Base-by-base conservation (phyloP, 2,329 filamentous ascomycete genomes). In the Akanthomyces uredinophilus region DNA sequence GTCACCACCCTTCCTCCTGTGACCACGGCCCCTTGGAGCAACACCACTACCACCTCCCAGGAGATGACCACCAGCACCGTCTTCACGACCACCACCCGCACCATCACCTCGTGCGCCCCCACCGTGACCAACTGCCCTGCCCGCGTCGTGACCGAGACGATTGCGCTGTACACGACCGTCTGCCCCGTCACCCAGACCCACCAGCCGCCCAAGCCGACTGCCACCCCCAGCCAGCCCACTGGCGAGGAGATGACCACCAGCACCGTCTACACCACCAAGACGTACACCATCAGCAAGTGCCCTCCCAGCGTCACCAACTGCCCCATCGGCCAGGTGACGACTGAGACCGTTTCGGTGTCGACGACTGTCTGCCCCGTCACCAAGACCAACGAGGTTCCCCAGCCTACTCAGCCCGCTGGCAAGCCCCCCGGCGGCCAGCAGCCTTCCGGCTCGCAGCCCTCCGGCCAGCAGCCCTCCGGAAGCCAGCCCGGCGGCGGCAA, bases 251-350 rank as follows among this genome's bases (percentile, higher is more conserved):
- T 62, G 60, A 65, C 63, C 13, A 66, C 64, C 53, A 65, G 59
- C 58, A 66, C 59, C 44, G 59, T 65, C 44, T 65, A 62, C 52
- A 52, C 57, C n/a, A 66, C 65, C 24, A 61, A 24, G 49, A 62
- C 60, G n/a, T 65, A 65, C 53, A 66, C 65, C 18, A 60, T 66
- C 43, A 65, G 63, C 14, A 62, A 56, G 18, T 66, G 65, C 54
- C 58, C 63, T n/a, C 61, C 64, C 24, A 60, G 22, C 14, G 60
- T 65, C 46, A 62, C 63, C 16, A 46, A 65, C 60, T 66, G 65
- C 61, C 65, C 64, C 37, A 56, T 60, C 44, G 61, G 65, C 32
- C 55, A 63, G 1, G 62, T 65, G 5, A 65, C 64, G 35, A 65
- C 63, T 14, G 50, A 62, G 46, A 56, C 52, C n/a, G n/a, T 57